These are phyloP conservation scores for Trapa bicornis DNA, from an alignment of 345 rosid genomes.

Conservation along the genomic window DNA sequence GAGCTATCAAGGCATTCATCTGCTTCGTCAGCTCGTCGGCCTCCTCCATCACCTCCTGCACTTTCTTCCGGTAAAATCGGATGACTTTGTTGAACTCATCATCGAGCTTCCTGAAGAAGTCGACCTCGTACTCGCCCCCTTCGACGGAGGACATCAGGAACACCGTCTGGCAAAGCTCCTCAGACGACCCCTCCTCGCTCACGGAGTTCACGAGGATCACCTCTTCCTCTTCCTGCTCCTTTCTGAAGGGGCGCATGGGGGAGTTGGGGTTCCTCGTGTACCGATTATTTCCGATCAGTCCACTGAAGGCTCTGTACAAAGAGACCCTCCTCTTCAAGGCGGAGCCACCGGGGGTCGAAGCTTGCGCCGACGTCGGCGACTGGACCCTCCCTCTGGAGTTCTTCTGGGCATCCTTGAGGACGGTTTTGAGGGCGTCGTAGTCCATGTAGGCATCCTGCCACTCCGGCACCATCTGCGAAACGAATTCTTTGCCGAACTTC, in stretches of 20 bases:
- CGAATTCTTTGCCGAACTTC: slow-evolving; percentile 78
- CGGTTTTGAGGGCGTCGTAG: slow-evolving; percentile 41
- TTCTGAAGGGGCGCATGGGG: too few species aligned
- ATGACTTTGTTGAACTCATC: slow-evolving; percentile 53
- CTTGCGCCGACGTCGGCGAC: not conserved
- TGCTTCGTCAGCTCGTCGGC: slow-evolving; percentile 64
- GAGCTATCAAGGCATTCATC: slow-evolving; percentile 60
- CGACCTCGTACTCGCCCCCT: slow-evolving; percentile 41
- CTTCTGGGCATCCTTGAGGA: slow-evolving; percentile 35
- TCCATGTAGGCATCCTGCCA: slow-evolving; percentile 83
- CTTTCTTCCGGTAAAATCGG: slow-evolving; percentile 35
- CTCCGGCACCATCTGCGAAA: slow-evolving; percentile 61
- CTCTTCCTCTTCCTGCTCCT: slow-evolving; percentile 40
- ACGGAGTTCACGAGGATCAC: slow-evolving; percentile 30
- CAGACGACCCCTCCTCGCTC: slow-evolving; percentile 9
- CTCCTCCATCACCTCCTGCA: slow-evolving; percentile 37
- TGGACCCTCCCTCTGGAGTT: slow-evolving; percentile 3
- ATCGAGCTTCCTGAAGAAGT: slow-evolving; percentile 44
- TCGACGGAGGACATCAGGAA: slow-evolving; percentile 36
- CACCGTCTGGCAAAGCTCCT: slow-evolving; percentile 21
- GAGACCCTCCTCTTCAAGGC: slow-evolving; percentile 22
- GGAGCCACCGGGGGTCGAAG: slow-evolving; percentile 5
- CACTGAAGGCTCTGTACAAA: slow-evolving; percentile 64
- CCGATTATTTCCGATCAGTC: slow-evolving; percentile 23
- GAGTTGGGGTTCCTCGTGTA: not conserved